Evolutionary conservation across 805 yeast genomes (phyloP).

Genomic region (Saturnispora bothae): DNA sequence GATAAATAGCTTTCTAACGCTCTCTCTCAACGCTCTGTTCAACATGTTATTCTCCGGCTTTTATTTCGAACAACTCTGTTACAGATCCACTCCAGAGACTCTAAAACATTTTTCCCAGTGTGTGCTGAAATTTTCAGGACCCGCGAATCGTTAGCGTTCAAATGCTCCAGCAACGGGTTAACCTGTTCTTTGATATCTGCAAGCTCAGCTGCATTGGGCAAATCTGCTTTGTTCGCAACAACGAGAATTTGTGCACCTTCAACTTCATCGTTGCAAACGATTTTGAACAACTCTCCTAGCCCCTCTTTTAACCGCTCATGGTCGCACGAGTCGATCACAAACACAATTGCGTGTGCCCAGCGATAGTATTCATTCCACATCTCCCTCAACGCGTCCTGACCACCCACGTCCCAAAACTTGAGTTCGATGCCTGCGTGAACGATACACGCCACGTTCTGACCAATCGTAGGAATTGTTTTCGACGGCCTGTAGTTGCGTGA

Average conservation of each 20-base stretch:
- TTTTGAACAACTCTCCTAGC: slow-evolving; percentile 46
- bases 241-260: slow-evolving; percentile 84
- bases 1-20: slow-evolving; percentile 38
- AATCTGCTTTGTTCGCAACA: slow-evolving; percentile 93
- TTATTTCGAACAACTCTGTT: slow-evolving; percentile 47
- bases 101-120: slow-evolving; percentile 72
- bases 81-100: slow-evolving; percentile 83
- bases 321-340: slow-evolving; percentile 88
- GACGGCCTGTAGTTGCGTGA: slow-evolving; percentile 35
- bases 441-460: slow-evolving; percentile 68
- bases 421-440: slow-evolving; percentile 28
- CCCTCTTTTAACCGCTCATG: slow-evolving; percentile 76
- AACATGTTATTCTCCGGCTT: slow-evolving; percentile 1
- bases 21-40: not conserved
- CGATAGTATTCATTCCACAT: slow-evolving; percentile 84
- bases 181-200: slow-evolving; percentile 75
- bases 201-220: slow-evolving; percentile 50
- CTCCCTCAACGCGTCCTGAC: slow-evolving; percentile 73
- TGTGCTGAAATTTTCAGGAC: slow-evolving; percentile 85
- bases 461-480: slow-evolving; percentile 84
- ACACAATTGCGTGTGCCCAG: slow-evolving; percentile 84
- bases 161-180: slow-evolving; percentile 69
- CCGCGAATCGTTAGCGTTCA: slow-evolving; percentile 85
- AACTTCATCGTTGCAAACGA: slow-evolving; percentile 48
- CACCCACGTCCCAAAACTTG: slow-evolving; percentile 96